phyloP scores from a whole-genome alignment of 2,329 filamentous ascomycete genomes.

The Fusarium sp. region DNA sequence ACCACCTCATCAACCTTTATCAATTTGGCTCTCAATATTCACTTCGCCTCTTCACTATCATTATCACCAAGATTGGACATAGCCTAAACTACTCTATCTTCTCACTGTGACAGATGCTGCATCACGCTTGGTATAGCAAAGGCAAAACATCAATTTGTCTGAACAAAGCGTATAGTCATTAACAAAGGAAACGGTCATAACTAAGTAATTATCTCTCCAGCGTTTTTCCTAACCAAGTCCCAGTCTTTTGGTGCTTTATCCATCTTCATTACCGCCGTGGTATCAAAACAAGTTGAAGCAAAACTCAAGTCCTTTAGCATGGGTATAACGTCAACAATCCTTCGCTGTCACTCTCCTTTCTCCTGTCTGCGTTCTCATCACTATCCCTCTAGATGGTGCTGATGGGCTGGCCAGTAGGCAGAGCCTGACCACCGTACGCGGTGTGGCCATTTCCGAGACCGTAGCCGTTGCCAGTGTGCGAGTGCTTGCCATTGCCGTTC shows the following conservation, averaged over 20 bases:
- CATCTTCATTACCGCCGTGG: conserved; percentile 36
- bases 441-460: conserved; percentile 13
- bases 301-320: conserved; percentile 33
- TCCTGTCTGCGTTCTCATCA: conserved; percentile 4
- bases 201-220: conserved; percentile 23
- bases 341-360: conserved; percentile 8
- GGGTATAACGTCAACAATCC: conserved; percentile 41
- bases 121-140: not conserved
- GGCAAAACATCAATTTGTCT: conserved; percentile 35
- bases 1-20: not conserved
- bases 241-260: conserved; percentile 18
- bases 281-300: conserved; percentile 34
- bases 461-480: conserved; percentile 34
- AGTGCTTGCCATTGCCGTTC: conserved; percentile 25
- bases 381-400: conserved; percentile 32
- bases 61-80: not conserved
- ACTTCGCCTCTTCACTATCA: not conserved
- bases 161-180: conserved; percentile 21
- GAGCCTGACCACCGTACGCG: not conserved
- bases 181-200: conserved; percentile 37
- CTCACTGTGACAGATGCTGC: not conserved
- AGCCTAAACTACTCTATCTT: too few species aligned
- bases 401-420: conserved; percentile 26
- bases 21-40: not conserved
- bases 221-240: conserved; percentile 24